A percentile compares a stretch with the other conserved stretches of the same genome.
These are phyloP conservation scores for Penstemon newberryi DNA, from an alignment of 257 asterid genomes.

Conservation along the genomic window DNA sequence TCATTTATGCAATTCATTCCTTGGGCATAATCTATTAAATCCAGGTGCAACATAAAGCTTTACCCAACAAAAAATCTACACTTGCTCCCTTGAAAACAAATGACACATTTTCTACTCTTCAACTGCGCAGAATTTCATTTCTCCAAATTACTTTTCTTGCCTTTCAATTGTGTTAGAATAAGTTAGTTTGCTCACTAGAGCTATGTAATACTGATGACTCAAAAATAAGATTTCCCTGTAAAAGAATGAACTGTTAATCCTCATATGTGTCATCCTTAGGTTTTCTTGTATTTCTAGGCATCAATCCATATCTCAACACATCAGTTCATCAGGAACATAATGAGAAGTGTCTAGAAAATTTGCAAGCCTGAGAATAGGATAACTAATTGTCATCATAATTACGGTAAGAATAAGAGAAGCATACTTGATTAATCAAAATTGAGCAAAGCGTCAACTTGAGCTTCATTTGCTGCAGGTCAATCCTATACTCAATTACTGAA, in stretches of 20 bases:
- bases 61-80: neutral
- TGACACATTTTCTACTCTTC: too few species aligned
- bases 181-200: neutral
- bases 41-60: neutral
- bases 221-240: neutral
- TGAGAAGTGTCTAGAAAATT: conserved; percentile 7
- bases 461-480: conserved; percentile 58
- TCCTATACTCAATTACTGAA: conserved; percentile 55
- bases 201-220: neutral
- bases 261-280: neutral
- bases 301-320: neutral
- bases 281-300: conserved; percentile 7
- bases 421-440: conserved; percentile 65
- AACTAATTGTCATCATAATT: neutral
- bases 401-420: neutral
- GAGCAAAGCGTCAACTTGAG: conserved; percentile 59
- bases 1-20: neutral
- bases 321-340: conserved; percentile 1
- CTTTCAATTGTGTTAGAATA: neutral
- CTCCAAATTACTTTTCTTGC: neutral
- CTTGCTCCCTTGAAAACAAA: too few species aligned
- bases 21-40: neutral
- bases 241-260: neutral
- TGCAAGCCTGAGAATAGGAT: conserved; percentile 8
- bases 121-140: neutral